phyloP scores from a whole-genome alignment of 345 rosid species.

The Anastatica hierochuntica region DNA sequence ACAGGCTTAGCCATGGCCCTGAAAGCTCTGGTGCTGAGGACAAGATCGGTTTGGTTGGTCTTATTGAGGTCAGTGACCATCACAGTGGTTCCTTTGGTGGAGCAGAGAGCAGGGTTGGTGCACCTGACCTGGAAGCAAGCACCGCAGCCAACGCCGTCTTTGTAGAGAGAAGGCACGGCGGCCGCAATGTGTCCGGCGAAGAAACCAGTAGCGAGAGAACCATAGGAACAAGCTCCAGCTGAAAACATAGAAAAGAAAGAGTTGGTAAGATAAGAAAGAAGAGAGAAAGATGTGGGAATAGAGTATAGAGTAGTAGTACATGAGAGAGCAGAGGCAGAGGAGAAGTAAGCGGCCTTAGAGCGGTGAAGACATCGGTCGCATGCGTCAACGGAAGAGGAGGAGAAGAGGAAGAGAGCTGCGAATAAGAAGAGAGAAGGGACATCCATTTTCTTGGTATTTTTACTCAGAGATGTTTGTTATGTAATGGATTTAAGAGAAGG shows the following conservation, averaged over 20 bases:
- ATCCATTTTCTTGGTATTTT: too few species aligned
- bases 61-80: constrained; percentile 59
- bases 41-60: constrained; percentile 58
- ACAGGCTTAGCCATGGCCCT: constrained; percentile 56
- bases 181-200: constrained; percentile 67
- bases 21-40: constrained; percentile 78
- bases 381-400: constrained; percentile 39
- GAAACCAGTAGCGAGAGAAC: constrained; percentile 55
- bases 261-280: constrained; percentile 14
- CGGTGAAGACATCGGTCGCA: constrained; percentile 81
- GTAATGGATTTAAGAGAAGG: too few species aligned
- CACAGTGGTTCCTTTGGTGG: constrained; percentile 51
- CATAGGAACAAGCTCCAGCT: constrained; percentile 97
- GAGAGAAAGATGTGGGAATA: not conserved
- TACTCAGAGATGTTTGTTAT: too few species aligned
- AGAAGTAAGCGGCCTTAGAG: constrained; percentile 63
- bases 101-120: constrained; percentile 47
- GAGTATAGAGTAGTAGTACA: constrained; percentile 13
- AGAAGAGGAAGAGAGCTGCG: constrained; percentile 19
- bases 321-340: constrained; percentile 54
- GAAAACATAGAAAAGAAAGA: constrained; percentile 22
- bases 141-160: constrained; percentile 84
- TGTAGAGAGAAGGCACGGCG: constrained; percentile 57
- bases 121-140: constrained; percentile 93
- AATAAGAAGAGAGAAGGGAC: constrained; percentile 7